These are phyloP conservation scores for Euptelea pleiosperma DNA, from an alignment of 164 flowering plant species.

Conservation along the genomic window DNA sequence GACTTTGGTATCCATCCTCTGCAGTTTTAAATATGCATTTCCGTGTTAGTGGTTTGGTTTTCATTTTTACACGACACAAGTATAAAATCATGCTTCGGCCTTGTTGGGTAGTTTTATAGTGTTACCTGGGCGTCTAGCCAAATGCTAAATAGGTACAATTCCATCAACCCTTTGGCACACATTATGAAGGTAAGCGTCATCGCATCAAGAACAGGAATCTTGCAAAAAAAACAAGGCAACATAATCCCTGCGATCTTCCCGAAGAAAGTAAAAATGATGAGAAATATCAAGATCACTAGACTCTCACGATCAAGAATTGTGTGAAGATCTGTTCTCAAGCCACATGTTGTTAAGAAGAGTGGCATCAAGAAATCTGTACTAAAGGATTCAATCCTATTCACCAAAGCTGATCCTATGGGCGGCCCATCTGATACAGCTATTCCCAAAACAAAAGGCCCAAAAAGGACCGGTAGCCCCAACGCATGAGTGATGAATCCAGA, in stretches of 20 bases:
- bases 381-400: constrained; percentile 28
- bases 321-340: constrained; percentile 1
- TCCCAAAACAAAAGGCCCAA: constrained; percentile 35
- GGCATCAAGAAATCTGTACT: constrained; percentile 27
- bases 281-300: background rate
- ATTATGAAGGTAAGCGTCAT: constrained; percentile 25
- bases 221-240: background rate
- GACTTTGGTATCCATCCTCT: constrained; percentile 14
- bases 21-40: constrained; percentile 10
- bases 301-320: too few relatives aligned
- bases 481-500: background rate
- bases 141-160: background rate
- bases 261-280: background rate
- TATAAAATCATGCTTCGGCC: background rate
- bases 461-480: constrained; percentile 12
- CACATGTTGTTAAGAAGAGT: constrained; percentile 6
- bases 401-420: constrained; percentile 38
- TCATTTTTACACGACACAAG: background rate
- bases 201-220: constrained; percentile 20
- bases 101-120: background rate
- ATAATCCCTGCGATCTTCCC: constrained; percentile 17
- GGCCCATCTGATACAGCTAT: constrained; percentile 48
- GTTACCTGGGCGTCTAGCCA: background rate
- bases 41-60: constrained; percentile 8
- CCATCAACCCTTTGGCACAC: constrained; percentile 26